Evolutionary conservation across 2,329 filamentous ascomycete species (phyloP).

Genomic region (Xylariaceae sp.): DNA sequence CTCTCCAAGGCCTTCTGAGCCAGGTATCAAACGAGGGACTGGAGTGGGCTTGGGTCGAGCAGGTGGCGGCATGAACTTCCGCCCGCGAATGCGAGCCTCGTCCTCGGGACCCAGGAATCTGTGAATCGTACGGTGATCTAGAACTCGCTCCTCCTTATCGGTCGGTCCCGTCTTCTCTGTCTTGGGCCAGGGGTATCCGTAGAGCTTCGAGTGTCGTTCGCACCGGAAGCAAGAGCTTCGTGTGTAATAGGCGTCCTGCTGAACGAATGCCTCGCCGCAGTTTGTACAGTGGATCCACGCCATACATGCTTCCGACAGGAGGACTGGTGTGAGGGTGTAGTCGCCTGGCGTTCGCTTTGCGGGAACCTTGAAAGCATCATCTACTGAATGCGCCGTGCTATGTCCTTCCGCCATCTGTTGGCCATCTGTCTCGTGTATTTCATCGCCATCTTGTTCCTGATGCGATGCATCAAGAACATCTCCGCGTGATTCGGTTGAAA

Average conservation of each 20-base stretch:
- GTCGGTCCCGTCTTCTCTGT: constrained; percentile 71
- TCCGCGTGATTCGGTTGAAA: background rate
- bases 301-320: constrained; percentile 69
- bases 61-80: constrained; percentile 24
- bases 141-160: constrained; percentile 66
- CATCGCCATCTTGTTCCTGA: constrained; percentile 16
- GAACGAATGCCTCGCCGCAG: constrained; percentile 77
- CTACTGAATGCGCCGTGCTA: constrained; percentile 24
- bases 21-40: background rate
- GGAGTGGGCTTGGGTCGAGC: background rate
- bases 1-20: background rate
- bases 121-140: constrained; percentile 84
- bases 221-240: constrained; percentile 83
- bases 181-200: constrained; percentile 94
- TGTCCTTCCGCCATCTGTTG: constrained; percentile 34
- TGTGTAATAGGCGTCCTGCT: constrained; percentile 82
- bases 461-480: constrained; percentile 1
- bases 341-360: constrained; percentile 59
- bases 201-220: constrained; percentile 91
- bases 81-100: constrained; percentile 52
- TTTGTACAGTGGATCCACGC: constrained; percentile 87
- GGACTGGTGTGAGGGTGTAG: constrained; percentile 72
- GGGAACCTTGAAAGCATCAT: constrained; percentile 14
- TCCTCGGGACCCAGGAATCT: constrained; percentile 72
- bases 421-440: constrained; percentile 22